Evolutionary conservation across 2,329 filamentous ascomycete genomes (phyloP).

Genomic region (Cytospora mali): DNA sequence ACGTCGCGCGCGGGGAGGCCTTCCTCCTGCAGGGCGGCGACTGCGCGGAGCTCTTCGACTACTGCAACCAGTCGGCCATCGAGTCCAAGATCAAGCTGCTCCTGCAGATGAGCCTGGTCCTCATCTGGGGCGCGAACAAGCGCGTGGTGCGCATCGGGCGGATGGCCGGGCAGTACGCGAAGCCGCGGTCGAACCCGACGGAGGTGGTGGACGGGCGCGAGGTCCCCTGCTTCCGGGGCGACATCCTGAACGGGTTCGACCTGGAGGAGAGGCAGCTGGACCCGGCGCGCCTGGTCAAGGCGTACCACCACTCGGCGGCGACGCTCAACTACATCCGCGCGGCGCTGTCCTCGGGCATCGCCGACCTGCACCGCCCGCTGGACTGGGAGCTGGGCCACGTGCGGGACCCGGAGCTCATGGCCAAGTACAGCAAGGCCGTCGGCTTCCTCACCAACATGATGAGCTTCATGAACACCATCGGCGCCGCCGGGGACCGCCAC

Average conservation of each 20-base stretch:
- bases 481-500: slow-evolving; percentile 76
- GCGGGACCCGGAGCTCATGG: slow-evolving; percentile 77
- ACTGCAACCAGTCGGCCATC: slow-evolving; percentile 86
- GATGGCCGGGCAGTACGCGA: slow-evolving; percentile 97
- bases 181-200: slow-evolving; percentile 85
- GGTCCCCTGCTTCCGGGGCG: slow-evolving; percentile 88
- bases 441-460: slow-evolving; percentile 85
- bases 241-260: slow-evolving; percentile 90
- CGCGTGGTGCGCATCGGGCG: slow-evolving; percentile 91
- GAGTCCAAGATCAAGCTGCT: slow-evolving; percentile 97
- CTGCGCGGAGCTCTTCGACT: slow-evolving; percentile 96
- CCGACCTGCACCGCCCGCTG: slow-evolving; percentile 88
- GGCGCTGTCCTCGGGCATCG: slow-evolving; percentile 82
- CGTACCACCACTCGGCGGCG: slow-evolving; percentile 93
- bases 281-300: slow-evolving; percentile 79
- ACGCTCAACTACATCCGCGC: slow-evolving; percentile 92
- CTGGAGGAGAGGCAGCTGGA: slow-evolving; percentile 77
- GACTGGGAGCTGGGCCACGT: slow-evolving; percentile 97
- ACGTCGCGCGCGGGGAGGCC: slow-evolving; percentile 87
- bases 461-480: slow-evolving; percentile 92
- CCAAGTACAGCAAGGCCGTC: slow-evolving; percentile 85
- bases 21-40: slow-evolving; percentile 96
- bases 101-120: slow-evolving; percentile 92
- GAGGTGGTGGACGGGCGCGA: slow-evolving; percentile 76
- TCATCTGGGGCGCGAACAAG: slow-evolving; percentile 83